Conservation (phyloP, 768 basidiomycete species). For the Boletus coccyginus region DNA sequence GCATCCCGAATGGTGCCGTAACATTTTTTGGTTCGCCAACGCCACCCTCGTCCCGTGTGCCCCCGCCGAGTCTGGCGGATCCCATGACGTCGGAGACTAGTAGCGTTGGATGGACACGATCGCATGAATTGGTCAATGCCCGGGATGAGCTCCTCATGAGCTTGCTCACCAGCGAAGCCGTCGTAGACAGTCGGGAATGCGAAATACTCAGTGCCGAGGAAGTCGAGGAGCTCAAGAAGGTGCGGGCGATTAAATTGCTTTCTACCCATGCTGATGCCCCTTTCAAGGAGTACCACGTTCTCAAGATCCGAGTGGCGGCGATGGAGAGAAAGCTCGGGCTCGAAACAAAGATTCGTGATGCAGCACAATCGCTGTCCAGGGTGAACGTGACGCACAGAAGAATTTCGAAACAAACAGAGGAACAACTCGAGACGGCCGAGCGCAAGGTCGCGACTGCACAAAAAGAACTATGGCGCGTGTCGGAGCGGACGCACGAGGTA, state of each 20-base stretch:
- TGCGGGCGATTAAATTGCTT: constrained; percentile 32
- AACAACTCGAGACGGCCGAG: constrained; percentile 73
- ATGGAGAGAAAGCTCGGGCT: constrained; percentile 71
- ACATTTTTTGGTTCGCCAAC: constrained; percentile 32
- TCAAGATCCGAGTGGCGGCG: constrained; percentile 62
- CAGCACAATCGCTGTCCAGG: constrained; percentile 70
- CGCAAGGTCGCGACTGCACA: constrained; percentile 68
- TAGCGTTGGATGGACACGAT: constrained; percentile 38
- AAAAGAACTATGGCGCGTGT: constrained; percentile 66
- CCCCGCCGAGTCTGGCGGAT: constrained; percentile 31
- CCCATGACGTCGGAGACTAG: constrained; percentile 37
- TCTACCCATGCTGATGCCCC: background rate
- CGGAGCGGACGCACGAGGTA: constrained; percentile 62
- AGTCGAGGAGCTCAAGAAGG: constrained; percentile 70
- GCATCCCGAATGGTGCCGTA: constrained; percentile 9
- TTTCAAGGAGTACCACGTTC: constrained; percentile 68
- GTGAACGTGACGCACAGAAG: constrained; percentile 58
- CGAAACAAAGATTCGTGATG: constrained; percentile 88
- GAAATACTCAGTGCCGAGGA: constrained; percentile 74
- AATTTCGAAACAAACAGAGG: constrained; percentile 60
- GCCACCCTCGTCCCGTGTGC: constrained; percentile 38
- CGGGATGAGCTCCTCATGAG: constrained; percentile 87
- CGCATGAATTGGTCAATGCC: constrained; percentile 48
- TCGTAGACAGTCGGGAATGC: constrained; percentile 84
- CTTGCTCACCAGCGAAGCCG: constrained; percentile 89